Evolutionary conservation across 2,329 filamentous ascomycete genomes (phyloP), one percentile per base, ranked within the genome.

Genomic region (Colletotrichum lindemuthianum): DNA sequence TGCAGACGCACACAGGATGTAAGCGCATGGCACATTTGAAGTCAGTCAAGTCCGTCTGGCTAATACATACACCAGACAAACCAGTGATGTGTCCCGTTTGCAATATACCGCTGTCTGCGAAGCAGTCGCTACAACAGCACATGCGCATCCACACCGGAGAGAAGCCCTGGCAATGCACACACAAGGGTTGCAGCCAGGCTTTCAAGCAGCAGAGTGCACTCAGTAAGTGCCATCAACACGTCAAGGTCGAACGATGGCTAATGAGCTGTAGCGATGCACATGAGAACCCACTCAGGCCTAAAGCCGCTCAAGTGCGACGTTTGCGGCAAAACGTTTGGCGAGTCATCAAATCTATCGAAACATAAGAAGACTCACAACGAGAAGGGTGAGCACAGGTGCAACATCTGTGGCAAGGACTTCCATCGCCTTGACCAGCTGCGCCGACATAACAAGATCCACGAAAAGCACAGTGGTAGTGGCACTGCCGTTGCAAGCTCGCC

Each of bases 181-280:
- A 72, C 33, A 70, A 73, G 4, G 81, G 80, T 40, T 90, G 88
- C 68, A 76, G 73, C 24, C 88, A 87, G 71, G 78, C 80, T 0
- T 91, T 91, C 70, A 87, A 89, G 56, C 88, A 90, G 67, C 88
- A 90, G 68, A 90, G 87, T 67, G 88, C 88, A 24, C 77, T 89
- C 24, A 90, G 87, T 89, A 82, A 70, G 84, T 78, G 37, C 4
- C 2, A 11, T 0, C 5, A 53, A 50, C 8, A 40, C 49, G 34
- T 37, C 41, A 51, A 39, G 10, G 32, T 36, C 12, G 54, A 36
- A 15, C 36, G 24, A 24, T 24, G 24, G 34, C 51, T 60, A 32
- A 34, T 9, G 40, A 8, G 13, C 33, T 50, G 37, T 68, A 88
- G 86, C 88, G n/a, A 90, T 90, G 81, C 89, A 92, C 69, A 83